Base-by-base conservation (phyloP, 805 yeast genomes). In the Ogataea saltuana region DNA sequence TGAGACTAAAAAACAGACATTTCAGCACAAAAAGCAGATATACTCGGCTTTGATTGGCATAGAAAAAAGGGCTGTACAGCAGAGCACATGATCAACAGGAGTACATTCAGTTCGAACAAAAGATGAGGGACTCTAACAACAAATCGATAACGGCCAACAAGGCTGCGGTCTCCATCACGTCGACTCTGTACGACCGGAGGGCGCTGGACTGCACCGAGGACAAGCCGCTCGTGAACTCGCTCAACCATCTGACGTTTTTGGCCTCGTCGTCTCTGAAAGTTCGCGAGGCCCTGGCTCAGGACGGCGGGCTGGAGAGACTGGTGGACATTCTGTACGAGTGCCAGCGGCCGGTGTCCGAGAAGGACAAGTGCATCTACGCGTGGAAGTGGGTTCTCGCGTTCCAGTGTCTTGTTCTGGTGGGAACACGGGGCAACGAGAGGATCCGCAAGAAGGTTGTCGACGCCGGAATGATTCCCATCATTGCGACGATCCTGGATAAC, bases 301-400 rank as follows among this genome's bases (percentile, higher is more conserved):
- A 91, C 63, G 98, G 99, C 10, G 98, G 98, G 0, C 68, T 93
- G 30, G 97, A 88, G 60, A 71, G 98, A 40, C 72, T 91, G 41
- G 88, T 91, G 28, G 84, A 84, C 42, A 91, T 91, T 23, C 68
- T 91, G 42, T 86, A 87, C 59, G 95, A 85, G 55, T 90, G 97
- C 59, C 80, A 77, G 31, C 49, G 63, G 32, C 67, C 67, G 0
- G 49, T 50, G 16, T 49, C 49, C 12, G 63, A 62, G 16, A 55
- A 59, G 39, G 67, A 64, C 33, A 75, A 81, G 19, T 70, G 88
- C 50, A 72, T 85, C 4, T 55, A 50, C n/a, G 90, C 95, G 0
- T 91, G 97, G 97, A 91, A 91, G 68, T 91, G 99, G 99, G 87
- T 96, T 5, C 69, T 91, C 42, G 87, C 97, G 0, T 81, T 93